Conservation (phyloP, 1,139 yeast species). For the Yamadazyma atmosphaerica region DNA sequence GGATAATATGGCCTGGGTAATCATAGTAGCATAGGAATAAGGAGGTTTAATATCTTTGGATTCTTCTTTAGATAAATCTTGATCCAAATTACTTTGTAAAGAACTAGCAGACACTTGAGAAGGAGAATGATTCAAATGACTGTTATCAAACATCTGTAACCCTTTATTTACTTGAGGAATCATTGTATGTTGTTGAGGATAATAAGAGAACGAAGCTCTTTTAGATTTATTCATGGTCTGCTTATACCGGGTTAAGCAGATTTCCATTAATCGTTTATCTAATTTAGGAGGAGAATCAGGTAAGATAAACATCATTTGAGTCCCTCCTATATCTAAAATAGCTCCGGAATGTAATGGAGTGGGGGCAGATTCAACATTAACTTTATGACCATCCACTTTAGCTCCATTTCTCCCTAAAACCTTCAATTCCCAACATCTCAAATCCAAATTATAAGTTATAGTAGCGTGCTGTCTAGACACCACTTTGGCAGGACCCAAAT, state of each 20-base stretch:
- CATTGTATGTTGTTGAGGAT: constrained; percentile 21
- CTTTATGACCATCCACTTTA: constrained; percentile 73
- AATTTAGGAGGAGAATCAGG: constrained; percentile 86
- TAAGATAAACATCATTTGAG: constrained; percentile 97
- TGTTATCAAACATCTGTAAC: constrained; percentile 56
- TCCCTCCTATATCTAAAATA: constrained; percentile 90
- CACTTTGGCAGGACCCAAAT: constrained; percentile 94
- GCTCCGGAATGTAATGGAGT: constrained; percentile 79
- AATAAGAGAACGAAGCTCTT: constrained; percentile 13
- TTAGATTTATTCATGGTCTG: constrained; percentile 22
- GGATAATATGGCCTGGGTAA: constrained; percentile 92
- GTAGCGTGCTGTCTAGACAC: constrained; percentile 89
- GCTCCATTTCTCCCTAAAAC: constrained; percentile 92
- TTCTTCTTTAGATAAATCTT: constrained; percentile 84
- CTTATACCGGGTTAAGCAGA: constrained; percentile 35
- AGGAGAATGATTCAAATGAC: constrained; percentile 39
- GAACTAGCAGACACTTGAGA: constrained; percentile 42
- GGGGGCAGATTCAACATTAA: constrained; percentile 48
- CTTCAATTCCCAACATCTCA: constrained; percentile 81
- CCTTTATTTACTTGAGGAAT: constrained; percentile 33
- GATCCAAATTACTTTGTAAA: constrained; percentile 51
- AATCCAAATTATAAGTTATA: constrained; percentile 72
- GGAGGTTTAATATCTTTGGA: constrained; percentile 95
- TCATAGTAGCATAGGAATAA: constrained; percentile 95
- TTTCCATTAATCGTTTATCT: constrained; percentile 49